Conservation (phyloP, 164 flowering plant species). For the Nymphaea colorata region DNA sequence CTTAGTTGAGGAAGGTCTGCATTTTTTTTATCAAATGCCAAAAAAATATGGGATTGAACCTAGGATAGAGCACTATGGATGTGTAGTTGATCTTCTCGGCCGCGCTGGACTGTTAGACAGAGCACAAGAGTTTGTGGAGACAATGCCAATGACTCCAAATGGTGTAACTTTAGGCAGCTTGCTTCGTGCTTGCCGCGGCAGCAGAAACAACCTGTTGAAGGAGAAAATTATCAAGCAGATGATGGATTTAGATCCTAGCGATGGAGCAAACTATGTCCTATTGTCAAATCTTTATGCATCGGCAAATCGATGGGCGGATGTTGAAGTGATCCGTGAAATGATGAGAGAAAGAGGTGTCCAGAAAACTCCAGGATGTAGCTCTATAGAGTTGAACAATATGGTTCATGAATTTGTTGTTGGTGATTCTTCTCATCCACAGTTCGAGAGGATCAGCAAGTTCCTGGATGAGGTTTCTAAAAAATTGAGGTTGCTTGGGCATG, state of each 20-base stretch:
- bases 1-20: conserved; percentile 20
- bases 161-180: conserved; percentile 24
- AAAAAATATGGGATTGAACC: conserved; percentile 21
- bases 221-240: conserved; percentile 19
- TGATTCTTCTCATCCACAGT: conserved; percentile 29
- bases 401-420: conserved; percentile 28
- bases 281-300: conserved; percentile 30
- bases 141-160: conserved; percentile 28
- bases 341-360: conserved; percentile 23
- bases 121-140: conserved; percentile 19
- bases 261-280: conserved; percentile 30
- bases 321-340: conserved; percentile 13
- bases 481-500: conserved; percentile 18
- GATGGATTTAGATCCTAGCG: conserved; percentile 23
- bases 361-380: conserved; percentile 31
- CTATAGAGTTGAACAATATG: conserved; percentile 22
- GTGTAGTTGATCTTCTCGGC: conserved; percentile 37
- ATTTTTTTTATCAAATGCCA: conserved; percentile 21
- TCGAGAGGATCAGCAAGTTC: conserved; percentile 15
- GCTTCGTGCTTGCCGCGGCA: conserved; percentile 24
- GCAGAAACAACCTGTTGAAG: conserved; percentile 18
- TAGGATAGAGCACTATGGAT: conserved; percentile 31
- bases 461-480: conserved; percentile 16
- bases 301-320: conserved; percentile 22
- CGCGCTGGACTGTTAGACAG: conserved; percentile 24